phyloP scores from a whole-genome alignment of 257 asterid species.

The Handroanthus guayacan region DNA sequence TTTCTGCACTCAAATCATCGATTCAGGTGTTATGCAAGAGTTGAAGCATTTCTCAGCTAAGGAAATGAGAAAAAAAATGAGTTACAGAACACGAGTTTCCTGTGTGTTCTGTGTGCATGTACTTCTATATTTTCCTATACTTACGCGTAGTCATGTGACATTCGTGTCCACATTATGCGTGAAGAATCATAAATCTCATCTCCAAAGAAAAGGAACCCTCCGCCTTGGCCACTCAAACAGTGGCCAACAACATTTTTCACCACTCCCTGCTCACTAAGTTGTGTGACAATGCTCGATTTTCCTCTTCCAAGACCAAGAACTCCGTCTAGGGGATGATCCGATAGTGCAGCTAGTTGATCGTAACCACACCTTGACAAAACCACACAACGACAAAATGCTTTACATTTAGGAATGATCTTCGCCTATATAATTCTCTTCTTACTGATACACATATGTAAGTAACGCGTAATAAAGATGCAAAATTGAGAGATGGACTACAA shows the following conservation, averaged over 20 bases:
- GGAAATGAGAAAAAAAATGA: not conserved
- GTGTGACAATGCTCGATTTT: slow-evolving; percentile 79
- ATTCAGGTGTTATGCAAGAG: slow-evolving; percentile 3
- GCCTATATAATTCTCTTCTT: no score
- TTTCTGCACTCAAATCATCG: slow-evolving; percentile 55
- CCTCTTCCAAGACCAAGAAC: slow-evolving; percentile 98
- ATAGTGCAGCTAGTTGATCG: slow-evolving; percentile 80
- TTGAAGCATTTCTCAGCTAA: slow-evolving; percentile 8
- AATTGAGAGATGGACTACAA: slow-evolving; percentile 24
- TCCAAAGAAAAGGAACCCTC: slow-evolving; percentile 94
- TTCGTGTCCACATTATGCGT: slow-evolving; percentile 79
- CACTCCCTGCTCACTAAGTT: slow-evolving; percentile 75
- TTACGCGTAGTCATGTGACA: slow-evolving; percentile 81
- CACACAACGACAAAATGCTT: not conserved
- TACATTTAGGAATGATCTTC: not conserved
- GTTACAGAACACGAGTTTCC: no score
- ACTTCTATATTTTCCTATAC: not conserved
- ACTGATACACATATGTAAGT: no score
- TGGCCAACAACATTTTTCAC: slow-evolving; percentile 81
- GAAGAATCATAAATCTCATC: slow-evolving; percentile 81
- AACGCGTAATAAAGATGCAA: not conserved
- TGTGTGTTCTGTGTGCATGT: no score
- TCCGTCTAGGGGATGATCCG: slow-evolving; percentile 87
- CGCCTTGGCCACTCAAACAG: slow-evolving; percentile 65
- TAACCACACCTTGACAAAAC: slow-evolving; percentile 79